Conservation (phyloP, 169 alveolate species). For the Eimeria nieschulzi region DNA sequence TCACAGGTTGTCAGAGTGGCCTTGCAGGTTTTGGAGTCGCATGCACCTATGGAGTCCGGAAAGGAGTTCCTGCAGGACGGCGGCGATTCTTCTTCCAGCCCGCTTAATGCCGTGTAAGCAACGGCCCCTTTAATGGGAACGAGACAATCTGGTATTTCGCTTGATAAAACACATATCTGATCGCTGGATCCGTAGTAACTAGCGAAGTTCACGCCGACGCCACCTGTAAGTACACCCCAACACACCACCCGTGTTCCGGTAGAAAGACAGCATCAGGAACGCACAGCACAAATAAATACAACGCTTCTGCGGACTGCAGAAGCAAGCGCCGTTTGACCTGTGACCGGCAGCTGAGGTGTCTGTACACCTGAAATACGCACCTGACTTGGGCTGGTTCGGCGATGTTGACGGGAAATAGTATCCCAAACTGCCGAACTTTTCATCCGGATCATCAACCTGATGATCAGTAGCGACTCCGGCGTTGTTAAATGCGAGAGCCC, state of each 20-base stretch:
- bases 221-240: conserved; percentile 42
- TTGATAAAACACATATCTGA: background rate
- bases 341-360: no score
- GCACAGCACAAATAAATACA: no score
- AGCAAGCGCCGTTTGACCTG: no score
- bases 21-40: conserved; percentile 21
- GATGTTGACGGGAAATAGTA: conserved; percentile 1
- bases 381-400: conserved; percentile 28
- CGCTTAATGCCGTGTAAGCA: conserved; percentile 60
- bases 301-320: no score
- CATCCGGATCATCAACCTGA: conserved; percentile 3
- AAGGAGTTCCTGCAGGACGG: conserved; percentile 5
- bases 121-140: conserved; percentile 23
- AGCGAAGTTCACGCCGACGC: conserved; percentile 68
- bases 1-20: background rate
- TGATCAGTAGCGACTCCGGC: conserved; percentile 59
- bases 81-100: conserved; percentile 12
- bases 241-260: no score
- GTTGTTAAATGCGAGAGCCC: conserved; percentile 51
- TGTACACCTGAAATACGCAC: background rate
- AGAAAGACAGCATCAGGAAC: no score
- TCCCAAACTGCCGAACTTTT: background rate
- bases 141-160: conserved; percentile 43
- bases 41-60: background rate
- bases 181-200: background rate